These are phyloP conservation scores for Pseudomassariella vexata DNA, from an alignment of 2,329 filamentous ascomycete species.

Conservation along the genomic window DNA sequence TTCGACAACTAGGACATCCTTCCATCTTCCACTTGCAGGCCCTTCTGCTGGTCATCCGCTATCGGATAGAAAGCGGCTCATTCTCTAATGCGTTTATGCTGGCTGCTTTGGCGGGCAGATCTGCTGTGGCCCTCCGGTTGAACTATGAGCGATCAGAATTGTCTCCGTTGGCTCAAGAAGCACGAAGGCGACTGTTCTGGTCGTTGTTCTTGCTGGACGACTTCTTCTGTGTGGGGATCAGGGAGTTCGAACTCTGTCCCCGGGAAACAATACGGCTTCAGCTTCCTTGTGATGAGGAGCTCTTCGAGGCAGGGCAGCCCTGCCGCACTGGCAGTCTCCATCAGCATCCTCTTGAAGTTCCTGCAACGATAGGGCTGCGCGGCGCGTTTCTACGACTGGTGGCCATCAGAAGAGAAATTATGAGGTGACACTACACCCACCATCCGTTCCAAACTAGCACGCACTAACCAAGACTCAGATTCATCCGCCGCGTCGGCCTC, in stretches of 20 bases:
- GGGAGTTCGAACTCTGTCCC: slow-evolving; percentile 34
- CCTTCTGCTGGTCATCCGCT: slow-evolving; percentile 23
- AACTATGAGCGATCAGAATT: slow-evolving; percentile 32
- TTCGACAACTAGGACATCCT: slow-evolving; percentile 24
- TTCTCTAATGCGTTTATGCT: slow-evolving; percentile 30
- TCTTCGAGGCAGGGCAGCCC: slow-evolving; percentile 19
- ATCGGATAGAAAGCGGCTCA: slow-evolving; percentile 25
- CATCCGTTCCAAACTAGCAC: neutral
- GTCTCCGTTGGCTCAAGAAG: slow-evolving; percentile 27
- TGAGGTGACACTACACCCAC: slow-evolving; percentile 15
- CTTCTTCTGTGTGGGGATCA: slow-evolving; percentile 33
- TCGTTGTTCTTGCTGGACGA: slow-evolving; percentile 33
- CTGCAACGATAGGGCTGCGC: slow-evolving; percentile 13
- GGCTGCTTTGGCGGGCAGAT: slow-evolving; percentile 26
- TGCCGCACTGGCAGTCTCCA: slow-evolving; percentile 16
- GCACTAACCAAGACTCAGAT: slow-evolving; percentile 11
- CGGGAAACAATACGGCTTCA: slow-evolving; percentile 32
- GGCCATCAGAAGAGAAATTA: slow-evolving; percentile 18
- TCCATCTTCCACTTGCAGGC: slow-evolving; percentile 27
- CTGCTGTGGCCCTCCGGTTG: slow-evolving; percentile 30
- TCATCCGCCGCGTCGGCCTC: slow-evolving; percentile 21
- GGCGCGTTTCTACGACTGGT: slow-evolving; percentile 19
- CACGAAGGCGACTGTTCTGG: slow-evolving; percentile 33
- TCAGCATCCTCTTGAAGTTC: slow-evolving; percentile 11
- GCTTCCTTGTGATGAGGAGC: slow-evolving; percentile 26